Percentiles rank a stretch among this genome's conserved stretches.
Conservation (phyloP, 495 filamentous ascomycete genomes). For the Xylaria flabelliformis region DNA sequence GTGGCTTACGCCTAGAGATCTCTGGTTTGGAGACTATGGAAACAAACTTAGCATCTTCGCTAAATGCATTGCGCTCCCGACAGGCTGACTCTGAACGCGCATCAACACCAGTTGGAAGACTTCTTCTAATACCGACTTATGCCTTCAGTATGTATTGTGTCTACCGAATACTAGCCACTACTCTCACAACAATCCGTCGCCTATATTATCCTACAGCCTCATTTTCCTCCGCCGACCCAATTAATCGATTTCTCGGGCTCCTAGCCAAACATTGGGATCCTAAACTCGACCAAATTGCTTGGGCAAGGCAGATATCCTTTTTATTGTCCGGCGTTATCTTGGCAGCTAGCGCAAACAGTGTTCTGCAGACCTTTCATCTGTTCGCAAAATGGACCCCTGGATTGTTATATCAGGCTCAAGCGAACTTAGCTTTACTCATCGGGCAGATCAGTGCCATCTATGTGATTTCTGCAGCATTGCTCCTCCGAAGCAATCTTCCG, state of each 20-base stretch:
- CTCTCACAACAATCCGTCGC: slow-evolving; percentile 65
- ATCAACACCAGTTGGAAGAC: slow-evolving; percentile 64
- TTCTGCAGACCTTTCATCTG: slow-evolving; percentile 75
- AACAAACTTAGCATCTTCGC: slow-evolving; percentile 64
- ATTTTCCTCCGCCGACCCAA: slow-evolving; percentile 74
- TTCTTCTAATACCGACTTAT: slow-evolving; percentile 64
- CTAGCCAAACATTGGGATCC: slow-evolving; percentile 75
- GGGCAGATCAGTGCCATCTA: slow-evolving; percentile 81
- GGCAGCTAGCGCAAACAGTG: slow-evolving; percentile 74
- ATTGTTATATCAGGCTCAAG: slow-evolving; percentile 65
- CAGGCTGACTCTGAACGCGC: slow-evolving; percentile 65
- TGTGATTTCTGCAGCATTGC: slow-evolving; percentile 74
- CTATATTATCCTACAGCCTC: slow-evolving; percentile 55
- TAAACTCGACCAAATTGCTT: slow-evolving; percentile 70
- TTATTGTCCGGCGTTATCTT: slow-evolving; percentile 79
- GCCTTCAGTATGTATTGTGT: slow-evolving; percentile 76
- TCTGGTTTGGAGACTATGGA: slow-evolving; percentile 80
- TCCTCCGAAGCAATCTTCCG: slow-evolving; percentile 76
- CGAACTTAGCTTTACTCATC: slow-evolving; percentile 73
- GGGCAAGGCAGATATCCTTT: slow-evolving; percentile 80
- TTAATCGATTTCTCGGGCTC: slow-evolving; percentile 77
- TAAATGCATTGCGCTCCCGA: slow-evolving; percentile 63
- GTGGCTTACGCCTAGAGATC: slow-evolving; percentile 73
- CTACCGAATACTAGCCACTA: slow-evolving; percentile 74
- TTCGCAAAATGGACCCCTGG: slow-evolving; percentile 72